phyloP scores from a whole-genome alignment of 345 rosid genomes.

The Gossypioides kirkii region DNA sequence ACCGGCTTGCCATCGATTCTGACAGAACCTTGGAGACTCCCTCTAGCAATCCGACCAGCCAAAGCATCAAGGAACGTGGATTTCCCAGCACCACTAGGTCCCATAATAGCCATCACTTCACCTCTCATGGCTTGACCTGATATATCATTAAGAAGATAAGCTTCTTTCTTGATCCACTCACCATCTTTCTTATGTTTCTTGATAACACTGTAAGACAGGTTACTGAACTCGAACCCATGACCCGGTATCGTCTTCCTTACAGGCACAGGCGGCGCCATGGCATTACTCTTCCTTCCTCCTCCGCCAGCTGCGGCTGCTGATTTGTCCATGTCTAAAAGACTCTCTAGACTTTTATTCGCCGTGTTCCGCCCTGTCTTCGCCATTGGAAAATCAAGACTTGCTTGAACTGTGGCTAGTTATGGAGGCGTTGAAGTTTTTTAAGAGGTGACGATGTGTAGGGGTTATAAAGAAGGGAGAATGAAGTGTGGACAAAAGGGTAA shows the following conservation, averaged over 20 bases:
- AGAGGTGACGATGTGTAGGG: neutral
- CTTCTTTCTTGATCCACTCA: conserved; percentile 46
- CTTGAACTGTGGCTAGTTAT: neutral
- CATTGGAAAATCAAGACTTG: neutral
- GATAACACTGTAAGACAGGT: conserved; percentile 49
- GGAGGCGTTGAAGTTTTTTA: neutral
- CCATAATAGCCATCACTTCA: conserved; percentile 72
- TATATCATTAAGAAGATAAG: conserved; percentile 56
- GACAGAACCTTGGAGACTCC: conserved; percentile 76
- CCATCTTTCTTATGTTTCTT: conserved; percentile 61
- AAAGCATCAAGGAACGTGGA: conserved; percentile 87
- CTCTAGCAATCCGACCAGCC: conserved; percentile 64
- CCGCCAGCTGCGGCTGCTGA: neutral
- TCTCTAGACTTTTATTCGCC: conserved; percentile 41
- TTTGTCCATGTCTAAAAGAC: conserved; percentile 40
- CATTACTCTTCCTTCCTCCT: conserved; percentile 9
- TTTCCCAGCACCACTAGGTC: conserved; percentile 90
- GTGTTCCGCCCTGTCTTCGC: neutral
- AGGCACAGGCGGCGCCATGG: neutral
- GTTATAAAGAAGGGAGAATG: neutral
- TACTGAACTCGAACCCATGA: conserved; percentile 52
- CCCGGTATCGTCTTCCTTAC: conserved; percentile 32
- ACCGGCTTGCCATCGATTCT: conserved; percentile 63
- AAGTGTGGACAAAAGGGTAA: neutral
- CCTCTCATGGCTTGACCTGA: conserved; percentile 72